Percentiles rank a stretch among this genome's conserved stretches.
Evolutionary conservation across 352 stramenopile species (phyloP).

Genomic region (Phytophthora meadii): DNA sequence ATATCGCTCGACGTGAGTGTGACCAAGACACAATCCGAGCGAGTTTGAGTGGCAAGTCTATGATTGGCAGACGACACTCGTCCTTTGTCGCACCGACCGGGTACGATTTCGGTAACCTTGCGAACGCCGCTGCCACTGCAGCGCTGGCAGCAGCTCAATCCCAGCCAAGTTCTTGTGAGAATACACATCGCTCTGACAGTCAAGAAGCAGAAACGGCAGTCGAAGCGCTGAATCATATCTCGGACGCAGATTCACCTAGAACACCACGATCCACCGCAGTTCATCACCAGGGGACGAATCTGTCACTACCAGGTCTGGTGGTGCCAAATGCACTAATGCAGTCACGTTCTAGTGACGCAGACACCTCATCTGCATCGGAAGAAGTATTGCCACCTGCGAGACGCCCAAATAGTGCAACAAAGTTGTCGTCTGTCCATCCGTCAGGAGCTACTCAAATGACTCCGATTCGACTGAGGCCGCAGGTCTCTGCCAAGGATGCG

Average conservation of each 20-base stretch:
- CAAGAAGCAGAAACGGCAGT: conserved; percentile 14
- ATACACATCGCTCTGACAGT: conserved; percentile 1
- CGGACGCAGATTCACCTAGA: conserved; percentile 1
- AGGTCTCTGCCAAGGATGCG: conserved; percentile 1
- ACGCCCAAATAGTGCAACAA: conserved; percentile 31
- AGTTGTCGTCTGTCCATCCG: conserved; percentile 25
- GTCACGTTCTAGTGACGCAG: background rate
- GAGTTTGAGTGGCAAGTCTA: conserved; percentile 29
- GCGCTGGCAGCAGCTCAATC: background rate
- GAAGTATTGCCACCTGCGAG: background rate
- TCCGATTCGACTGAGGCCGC: background rate
- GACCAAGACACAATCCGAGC: conserved; percentile 26
- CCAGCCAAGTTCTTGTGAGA: conserved; percentile 11
- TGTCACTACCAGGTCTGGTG: conserved; percentile 13
- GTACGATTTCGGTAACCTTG: background rate
- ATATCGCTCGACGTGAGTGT: conserved; percentile 13
- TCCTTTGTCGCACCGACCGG: conserved; percentile 11
- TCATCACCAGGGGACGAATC: background rate
- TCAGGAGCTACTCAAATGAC: conserved; percentile 4
- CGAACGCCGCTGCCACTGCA: conserved; percentile 1
- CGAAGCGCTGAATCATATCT: conserved; percentile 9
- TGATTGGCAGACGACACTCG: conserved; percentile 22
- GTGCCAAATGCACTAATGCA: background rate
- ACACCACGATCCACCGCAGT: background rate
- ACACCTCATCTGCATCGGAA: background rate